These are phyloP conservation scores for Globisporangium nunn DNA, from an alignment of 352 stramenopile genomes.

Conservation along the genomic window DNA sequence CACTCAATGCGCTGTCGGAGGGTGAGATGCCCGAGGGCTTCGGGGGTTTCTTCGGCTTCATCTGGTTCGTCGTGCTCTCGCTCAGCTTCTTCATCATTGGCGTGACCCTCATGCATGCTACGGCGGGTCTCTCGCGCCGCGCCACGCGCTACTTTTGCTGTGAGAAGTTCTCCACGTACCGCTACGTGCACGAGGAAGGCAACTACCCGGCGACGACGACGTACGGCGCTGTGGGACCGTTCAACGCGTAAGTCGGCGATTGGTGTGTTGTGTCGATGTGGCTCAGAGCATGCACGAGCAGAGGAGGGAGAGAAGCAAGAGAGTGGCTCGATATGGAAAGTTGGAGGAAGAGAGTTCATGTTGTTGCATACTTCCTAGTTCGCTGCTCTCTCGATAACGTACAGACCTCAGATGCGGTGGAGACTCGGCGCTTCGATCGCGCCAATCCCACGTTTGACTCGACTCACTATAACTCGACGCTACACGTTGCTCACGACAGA, in stretches of 20 bases:
- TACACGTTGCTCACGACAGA: not conserved
- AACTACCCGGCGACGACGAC: slow-evolving; percentile 13
- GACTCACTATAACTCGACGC: not conserved
- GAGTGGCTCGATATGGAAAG: too few species aligned
- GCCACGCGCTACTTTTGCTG: slow-evolving; percentile 66
- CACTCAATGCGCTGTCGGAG: slow-evolving; percentile 25
- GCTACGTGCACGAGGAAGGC: slow-evolving; percentile 22
- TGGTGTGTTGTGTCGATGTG: not conserved
- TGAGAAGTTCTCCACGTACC: slow-evolving; percentile 47
- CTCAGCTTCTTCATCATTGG: slow-evolving; percentile 39
- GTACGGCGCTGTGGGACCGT: slow-evolving; percentile 28
- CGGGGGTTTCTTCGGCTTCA: slow-evolving; percentile 23
- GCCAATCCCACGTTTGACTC: not conserved
- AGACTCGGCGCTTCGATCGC: slow-evolving; percentile 14
- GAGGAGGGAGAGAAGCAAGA: not conserved
- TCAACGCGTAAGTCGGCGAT: slow-evolving; percentile 3
- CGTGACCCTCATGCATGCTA: slow-evolving; percentile 48
- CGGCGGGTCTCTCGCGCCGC: slow-evolving; percentile 28
- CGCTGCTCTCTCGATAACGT: slow-evolving; percentile 1
- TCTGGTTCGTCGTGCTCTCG: slow-evolving; percentile 41
- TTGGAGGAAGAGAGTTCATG: not conserved
- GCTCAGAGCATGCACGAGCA: not conserved
- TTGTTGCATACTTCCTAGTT: slow-evolving; percentile 2
- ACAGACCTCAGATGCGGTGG: not conserved
- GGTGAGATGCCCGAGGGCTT: slow-evolving; percentile 36